Evolutionary conservation across 768 basidiomycete species (phyloP).

Genomic region (Phylloporus sp.): DNA sequence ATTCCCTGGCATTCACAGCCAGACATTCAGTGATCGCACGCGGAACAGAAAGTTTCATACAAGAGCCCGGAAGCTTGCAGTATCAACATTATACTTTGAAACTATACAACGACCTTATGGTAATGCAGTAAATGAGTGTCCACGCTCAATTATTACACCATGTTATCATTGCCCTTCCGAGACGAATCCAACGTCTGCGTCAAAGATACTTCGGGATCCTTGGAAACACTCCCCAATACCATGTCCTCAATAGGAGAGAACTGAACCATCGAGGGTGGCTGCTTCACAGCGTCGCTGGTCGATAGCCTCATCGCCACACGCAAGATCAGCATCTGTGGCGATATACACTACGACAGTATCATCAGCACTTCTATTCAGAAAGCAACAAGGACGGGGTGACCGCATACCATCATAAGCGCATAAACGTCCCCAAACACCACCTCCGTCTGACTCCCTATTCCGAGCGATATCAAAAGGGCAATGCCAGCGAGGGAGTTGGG

Average conservation of each 20-base stretch:
- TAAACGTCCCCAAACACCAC: background rate
- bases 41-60: no score
- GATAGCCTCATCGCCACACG: slow-evolving; percentile 6
- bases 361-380: background rate
- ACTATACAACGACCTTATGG: no score
- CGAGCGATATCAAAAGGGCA: slow-evolving; percentile 2
- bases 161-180: no score
- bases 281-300: slow-evolving; percentile 2
- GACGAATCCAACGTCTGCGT: no score
- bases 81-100: no score
- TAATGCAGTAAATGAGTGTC: no score
- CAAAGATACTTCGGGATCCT: no score
- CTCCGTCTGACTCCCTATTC: background rate
- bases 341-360: slow-evolving; percentile 6
- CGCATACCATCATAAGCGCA: slow-evolving; percentile 4
- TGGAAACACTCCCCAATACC: no score
- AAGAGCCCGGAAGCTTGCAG: no score
- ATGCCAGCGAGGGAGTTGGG: slow-evolving; percentile 10
- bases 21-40: no score
- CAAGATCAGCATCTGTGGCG: slow-evolving; percentile 15
- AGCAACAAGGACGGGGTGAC: background rate
- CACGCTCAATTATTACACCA: no score
- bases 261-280: background rate
- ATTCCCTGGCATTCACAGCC: no score
- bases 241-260: slow-evolving; percentile 6